Evolutionary conservation across 257 asterid genomes (phyloP), one percentile per base, ranked within the genome.

Genomic region (Handroanthus guayacan): DNA sequence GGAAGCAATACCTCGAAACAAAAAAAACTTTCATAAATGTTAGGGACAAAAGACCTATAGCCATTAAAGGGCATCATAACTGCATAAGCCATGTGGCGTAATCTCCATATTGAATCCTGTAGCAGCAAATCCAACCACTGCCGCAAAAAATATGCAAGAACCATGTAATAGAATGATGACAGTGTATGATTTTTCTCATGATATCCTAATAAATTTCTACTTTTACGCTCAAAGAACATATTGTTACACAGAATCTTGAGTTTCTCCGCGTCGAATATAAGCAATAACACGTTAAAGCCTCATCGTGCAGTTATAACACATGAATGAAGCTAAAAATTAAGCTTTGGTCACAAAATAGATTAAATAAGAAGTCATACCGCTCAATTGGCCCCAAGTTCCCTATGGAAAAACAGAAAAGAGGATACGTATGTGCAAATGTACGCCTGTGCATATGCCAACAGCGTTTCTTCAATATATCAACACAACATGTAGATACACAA

Each of bases 291-390:
- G 18, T 47, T 13, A 38, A 45, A 55, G 69, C 73, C 78, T 80
- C 67, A 39, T 16, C 60, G 55, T 14, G 75, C 68, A 72, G 60
- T 67, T 38, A 16, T 52, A 51, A 45, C 55, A 62, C 74, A 66
- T 9, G 44, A 77, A 54, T 51, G 62, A 43, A 65, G 78, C 72
- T 50, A 74, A 67, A 74, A 70, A 62, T 25, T 13, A 12, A 75
- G 17, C 67, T 75, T 62, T 47, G 54, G 20, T 57, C 75, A 74
- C 54, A 18, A 31, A 54, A 65, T n/a, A 38, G 20, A 25, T 43
- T 57, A 43, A 17, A 75, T 18, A 34, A 14, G 55, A 43, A n/a
- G 69, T 16, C 20, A 70, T 13, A 61, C 18, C 11, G 76, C 17
- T 34, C 65, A 52, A 78, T 74, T n/a, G n/a, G 54, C 71, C 54